Conservation (phyloP, 2,329 filamentous ascomycete species). For the Fusarium bulbicola region DNA sequence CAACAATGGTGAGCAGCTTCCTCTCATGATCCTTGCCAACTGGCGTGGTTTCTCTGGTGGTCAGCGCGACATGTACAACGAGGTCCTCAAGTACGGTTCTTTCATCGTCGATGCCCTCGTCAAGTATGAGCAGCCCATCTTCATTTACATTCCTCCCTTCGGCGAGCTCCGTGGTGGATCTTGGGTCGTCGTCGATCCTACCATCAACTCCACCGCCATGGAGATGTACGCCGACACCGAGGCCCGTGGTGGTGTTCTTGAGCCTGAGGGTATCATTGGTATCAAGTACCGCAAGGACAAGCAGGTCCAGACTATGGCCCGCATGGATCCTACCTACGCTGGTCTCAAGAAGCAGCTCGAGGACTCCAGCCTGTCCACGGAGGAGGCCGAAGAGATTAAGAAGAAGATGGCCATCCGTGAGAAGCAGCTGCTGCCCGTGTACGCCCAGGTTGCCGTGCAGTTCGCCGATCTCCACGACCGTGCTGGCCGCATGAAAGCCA, state of each 20-base stretch:
- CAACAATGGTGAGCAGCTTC: conserved; percentile 98
- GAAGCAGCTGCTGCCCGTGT: conserved; percentile 89
- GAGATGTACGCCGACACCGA: conserved; percentile 99
- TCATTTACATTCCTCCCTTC: conserved; percentile 97
- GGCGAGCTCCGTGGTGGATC: conserved; percentile 98
- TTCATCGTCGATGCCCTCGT: conserved; percentile 98
- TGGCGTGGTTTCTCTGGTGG: conserved; percentile 99
- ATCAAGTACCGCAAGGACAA: conserved; percentile 99
- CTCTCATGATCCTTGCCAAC: conserved; percentile 98
- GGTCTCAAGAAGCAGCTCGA: conserved; percentile 82
- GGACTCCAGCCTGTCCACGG: conserved; percentile 70
- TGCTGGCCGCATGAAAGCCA: conserved; percentile 96
- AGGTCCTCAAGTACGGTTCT: conserved; percentile 98
- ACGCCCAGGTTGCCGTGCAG: conserved; percentile 93
- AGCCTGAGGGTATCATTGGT: conserved; percentile 96
- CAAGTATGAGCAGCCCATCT: conserved; percentile 98
- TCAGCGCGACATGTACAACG: conserved; percentile 99
- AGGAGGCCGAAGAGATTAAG: conserved; percentile 83
- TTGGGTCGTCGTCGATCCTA: conserved; percentile 98
- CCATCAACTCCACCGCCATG: conserved; percentile 96
- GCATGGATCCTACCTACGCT: conserved; percentile 85
- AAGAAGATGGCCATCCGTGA: conserved; percentile 85
- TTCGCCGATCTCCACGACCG: conserved; percentile 98
- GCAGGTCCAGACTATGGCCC: conserved; percentile 97
- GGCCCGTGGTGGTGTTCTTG: conserved; percentile 93